A percentile compares a stretch with the other conserved stretches of the same genome.
These are phyloP conservation scores for Neonectria sp. DNA, from an alignment of 2,329 filamentous ascomycete species.

Conservation along the genomic window DNA sequence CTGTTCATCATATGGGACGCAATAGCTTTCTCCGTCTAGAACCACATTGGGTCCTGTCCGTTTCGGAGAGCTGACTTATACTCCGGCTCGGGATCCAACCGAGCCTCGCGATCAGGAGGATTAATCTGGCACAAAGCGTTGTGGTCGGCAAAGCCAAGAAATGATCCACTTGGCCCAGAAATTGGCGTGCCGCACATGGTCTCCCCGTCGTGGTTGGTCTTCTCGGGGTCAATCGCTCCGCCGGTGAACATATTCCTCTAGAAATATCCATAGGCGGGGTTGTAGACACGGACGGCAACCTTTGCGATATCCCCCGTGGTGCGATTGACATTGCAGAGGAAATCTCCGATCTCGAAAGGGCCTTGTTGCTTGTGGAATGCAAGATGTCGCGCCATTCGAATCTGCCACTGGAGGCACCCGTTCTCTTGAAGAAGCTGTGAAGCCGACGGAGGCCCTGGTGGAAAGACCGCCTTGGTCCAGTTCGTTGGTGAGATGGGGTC, in stretches of 20 bases:
- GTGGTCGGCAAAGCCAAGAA: conserved; percentile 28
- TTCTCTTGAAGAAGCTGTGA: conserved; percentile 19
- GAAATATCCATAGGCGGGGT: conserved; percentile 9
- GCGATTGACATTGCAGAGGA: conserved; percentile 38
- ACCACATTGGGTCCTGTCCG: conserved; percentile 11
- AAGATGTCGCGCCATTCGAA: conserved; percentile 38
- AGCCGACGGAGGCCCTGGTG: conserved; percentile 27
- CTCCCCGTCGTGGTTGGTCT: conserved; percentile 13
- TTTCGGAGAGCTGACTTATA: not conserved
- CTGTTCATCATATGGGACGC: not conserved
- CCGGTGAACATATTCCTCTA: conserved; percentile 35
- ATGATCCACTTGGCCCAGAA: conserved; percentile 21
- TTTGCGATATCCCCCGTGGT: conserved; percentile 30
- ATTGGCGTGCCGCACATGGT: conserved; percentile 28
- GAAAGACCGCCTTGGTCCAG: not conserved
- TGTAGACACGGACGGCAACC: conserved; percentile 23
- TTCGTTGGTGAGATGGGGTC: conserved; percentile 16
- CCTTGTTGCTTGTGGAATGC: conserved; percentile 28
- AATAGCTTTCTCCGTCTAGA: not conserved
- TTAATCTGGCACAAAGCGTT: not conserved
- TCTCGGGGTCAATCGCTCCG: conserved; percentile 5
- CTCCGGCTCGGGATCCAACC: not conserved
- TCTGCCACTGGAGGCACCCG: conserved; percentile 31
- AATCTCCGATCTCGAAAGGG: conserved; percentile 43
- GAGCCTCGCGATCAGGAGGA: not conserved